Conservation (phyloP, 768 basidiomycete species). For the Mrakia gelida region DNA sequence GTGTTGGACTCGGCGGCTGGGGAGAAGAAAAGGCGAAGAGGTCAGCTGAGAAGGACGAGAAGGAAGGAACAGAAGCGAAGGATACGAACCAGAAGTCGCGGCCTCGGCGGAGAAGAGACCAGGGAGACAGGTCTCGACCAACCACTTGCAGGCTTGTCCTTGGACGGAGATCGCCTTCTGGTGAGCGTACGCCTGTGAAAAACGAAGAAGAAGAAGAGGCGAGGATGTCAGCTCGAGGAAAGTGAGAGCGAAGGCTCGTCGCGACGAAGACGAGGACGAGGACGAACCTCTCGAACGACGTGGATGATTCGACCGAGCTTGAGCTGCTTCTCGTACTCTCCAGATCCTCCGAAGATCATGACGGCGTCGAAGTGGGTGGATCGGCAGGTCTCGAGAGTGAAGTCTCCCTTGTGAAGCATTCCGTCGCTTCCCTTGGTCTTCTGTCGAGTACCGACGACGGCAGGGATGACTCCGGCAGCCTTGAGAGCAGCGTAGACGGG, state of each 20-base stretch:
- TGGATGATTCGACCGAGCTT: constrained; percentile 70
- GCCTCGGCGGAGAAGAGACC: constrained; percentile 34
- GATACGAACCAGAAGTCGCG: constrained; percentile 32
- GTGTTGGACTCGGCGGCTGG: constrained; percentile 35
- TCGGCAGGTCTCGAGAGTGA: constrained; percentile 56
- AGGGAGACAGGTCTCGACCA: constrained; percentile 45
- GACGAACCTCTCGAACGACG: constrained; percentile 62
- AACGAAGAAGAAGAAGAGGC: not conserved
- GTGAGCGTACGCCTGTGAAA: constrained; percentile 62
- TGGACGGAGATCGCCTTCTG: constrained; percentile 75
- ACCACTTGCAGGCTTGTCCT: constrained; percentile 51
- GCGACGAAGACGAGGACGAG: not conserved
- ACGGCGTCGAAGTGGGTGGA: constrained; percentile 81
- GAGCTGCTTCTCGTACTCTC: constrained; percentile 55
- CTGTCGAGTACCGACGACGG: constrained; percentile 21
- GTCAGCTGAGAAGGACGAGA: too few species aligned
- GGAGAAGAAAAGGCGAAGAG: too few species aligned
- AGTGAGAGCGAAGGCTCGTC: not conserved
- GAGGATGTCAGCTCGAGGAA: not conserved
- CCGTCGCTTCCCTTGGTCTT: constrained; percentile 38
- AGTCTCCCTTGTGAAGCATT: constrained; percentile 53
- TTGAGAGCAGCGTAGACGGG: constrained; percentile 47
- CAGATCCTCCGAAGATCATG: constrained; percentile 65
- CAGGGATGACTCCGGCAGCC: constrained; percentile 27
- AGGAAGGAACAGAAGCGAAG: too few species aligned